Percentiles rank a stretch among this genome's conserved stretches.
These are phyloP conservation scores for Chalciporus sp. DNA, from an alignment of 1,284 basidiomycete species.

Conservation along the genomic window DNA sequence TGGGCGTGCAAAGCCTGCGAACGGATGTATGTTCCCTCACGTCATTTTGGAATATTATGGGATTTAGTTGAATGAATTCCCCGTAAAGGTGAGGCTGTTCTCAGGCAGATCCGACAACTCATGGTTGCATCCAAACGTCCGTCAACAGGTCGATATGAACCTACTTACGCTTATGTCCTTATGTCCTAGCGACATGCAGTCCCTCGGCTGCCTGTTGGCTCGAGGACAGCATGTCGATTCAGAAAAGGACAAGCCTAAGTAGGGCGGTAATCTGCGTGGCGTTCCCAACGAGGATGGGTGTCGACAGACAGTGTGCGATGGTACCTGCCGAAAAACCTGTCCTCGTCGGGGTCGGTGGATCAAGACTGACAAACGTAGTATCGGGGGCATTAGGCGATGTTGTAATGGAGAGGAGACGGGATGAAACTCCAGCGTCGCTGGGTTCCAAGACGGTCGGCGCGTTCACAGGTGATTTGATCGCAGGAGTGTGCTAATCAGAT, in stretches of 20 bases:
- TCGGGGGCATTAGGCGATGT: conserved; percentile 9
- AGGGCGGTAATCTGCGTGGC: conserved; percentile 7
- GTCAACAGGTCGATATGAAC: conserved; percentile 19
- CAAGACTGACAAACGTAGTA: neutral
- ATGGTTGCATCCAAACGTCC: conserved; percentile 14
- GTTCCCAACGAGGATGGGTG: conserved; percentile 7
- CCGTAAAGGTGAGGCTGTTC: conserved; percentile 22
- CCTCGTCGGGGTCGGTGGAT: neutral
- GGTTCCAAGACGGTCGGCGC: conserved; percentile 25
- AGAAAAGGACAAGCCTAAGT: conserved; percentile 9
- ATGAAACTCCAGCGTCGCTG: conserved; percentile 23
- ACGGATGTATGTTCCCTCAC: conserved; percentile 14
- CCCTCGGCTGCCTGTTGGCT: conserved; percentile 14
- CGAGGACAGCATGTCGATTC: conserved; percentile 5
- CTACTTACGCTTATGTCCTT: conserved; percentile 19
- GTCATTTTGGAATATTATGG: conserved; percentile 20
- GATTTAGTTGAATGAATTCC: conserved; percentile 11
- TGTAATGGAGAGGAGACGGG: conserved; percentile 2
- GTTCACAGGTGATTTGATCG: conserved; percentile 33
- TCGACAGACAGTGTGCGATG: neutral
- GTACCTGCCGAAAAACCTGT: neutral
- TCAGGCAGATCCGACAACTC: conserved; percentile 36
- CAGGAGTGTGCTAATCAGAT: conserved; percentile 34
- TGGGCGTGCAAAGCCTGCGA: conserved; percentile 17
- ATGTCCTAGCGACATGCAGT: conserved; percentile 19